These are phyloP conservation scores for Diaporthe australafricana DNA, from an alignment of 2,329 filamentous ascomycete species.

Conservation along the genomic window DNA sequence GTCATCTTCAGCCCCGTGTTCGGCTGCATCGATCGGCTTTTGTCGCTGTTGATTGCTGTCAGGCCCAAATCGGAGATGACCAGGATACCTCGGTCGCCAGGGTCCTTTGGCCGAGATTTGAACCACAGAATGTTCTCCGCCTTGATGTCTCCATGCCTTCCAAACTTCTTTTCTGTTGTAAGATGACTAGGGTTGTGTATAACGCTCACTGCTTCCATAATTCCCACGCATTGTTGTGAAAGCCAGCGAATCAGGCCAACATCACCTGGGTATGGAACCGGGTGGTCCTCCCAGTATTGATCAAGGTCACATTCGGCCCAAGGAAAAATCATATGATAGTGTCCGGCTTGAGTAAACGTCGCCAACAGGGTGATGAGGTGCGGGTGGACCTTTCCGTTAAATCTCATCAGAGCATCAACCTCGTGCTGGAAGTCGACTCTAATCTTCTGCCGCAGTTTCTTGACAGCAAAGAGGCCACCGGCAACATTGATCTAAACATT, in stretches of 20 bases:
- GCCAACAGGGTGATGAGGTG: conserved; percentile 29
- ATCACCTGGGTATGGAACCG: neutral
- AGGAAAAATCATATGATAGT: conserved; percentile 30
- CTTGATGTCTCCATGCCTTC: conserved; percentile 42
- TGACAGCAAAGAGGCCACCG: conserved; percentile 15
- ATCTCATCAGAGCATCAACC: conserved; percentile 8
- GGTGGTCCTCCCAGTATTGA: neutral
- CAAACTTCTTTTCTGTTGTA: neutral
- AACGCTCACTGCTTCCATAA: conserved; percentile 21
- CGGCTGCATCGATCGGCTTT: conserved; percentile 29
- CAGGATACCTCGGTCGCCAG: conserved; percentile 2
- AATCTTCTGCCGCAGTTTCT: neutral
- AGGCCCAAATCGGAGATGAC: conserved; percentile 35
- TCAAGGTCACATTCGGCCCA: conserved; percentile 29
- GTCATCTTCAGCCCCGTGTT: conserved; percentile 17
- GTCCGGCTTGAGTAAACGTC: neutral
- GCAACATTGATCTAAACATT: conserved; percentile 21
- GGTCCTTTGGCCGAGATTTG: neutral
- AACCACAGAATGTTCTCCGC: conserved; percentile 42
- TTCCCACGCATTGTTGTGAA: conserved; percentile 18
- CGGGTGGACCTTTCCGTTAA: conserved; percentile 7
- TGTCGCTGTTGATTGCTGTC: conserved; percentile 24
- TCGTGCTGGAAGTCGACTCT: neutral
- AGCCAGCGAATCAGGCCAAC: conserved; percentile 10
- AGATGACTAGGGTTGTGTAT: conserved; percentile 27